These are phyloP conservation scores for Perilla frutescens DNA, from an alignment of 257 asterid species.

Conservation along the genomic window DNA sequence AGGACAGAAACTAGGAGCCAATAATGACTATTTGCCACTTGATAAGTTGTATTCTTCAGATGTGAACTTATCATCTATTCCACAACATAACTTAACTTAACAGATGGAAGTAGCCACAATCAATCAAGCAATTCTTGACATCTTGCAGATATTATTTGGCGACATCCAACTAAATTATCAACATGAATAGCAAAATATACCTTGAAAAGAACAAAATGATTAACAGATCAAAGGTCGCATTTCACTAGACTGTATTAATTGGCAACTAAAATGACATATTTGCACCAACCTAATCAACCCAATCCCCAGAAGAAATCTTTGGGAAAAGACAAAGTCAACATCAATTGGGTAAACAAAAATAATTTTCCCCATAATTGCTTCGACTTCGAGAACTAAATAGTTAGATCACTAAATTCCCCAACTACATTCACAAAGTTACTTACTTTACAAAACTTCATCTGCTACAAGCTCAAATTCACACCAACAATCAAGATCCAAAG, in stretches of 20 bases:
- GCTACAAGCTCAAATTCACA: conserved; percentile 8
- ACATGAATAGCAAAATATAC: neutral
- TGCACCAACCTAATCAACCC: neutral
- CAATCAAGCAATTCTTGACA: neutral
- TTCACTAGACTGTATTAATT: neutral
- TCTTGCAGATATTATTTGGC: neutral
- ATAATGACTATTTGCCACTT: neutral
- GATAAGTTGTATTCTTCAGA: neutral
- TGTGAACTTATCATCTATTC: neutral
- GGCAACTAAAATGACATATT: neutral
- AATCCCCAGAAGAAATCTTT: conserved; percentile 1
- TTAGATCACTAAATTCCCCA: conserved; percentile 2
- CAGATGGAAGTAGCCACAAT: neutral
- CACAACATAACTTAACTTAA: neutral
- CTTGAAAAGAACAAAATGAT: neutral
- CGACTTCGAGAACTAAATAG: neutral
- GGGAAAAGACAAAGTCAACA: neutral
- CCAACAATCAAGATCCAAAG: conserved; percentile 23
- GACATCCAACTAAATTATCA: neutral
- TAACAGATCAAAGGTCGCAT: conserved; percentile 1
- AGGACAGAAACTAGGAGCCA: neutral
- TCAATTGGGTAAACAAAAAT: conserved; percentile 1
- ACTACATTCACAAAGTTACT: neutral
- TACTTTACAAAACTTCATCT: neutral
- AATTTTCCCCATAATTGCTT: neutral